A percentile compares a stretch with the other conserved stretches of the same genome.
Evolutionary conservation across 495 filamentous ascomycete genomes (phyloP).

Genomic region (Pseudotulostoma volvatum): DNA sequence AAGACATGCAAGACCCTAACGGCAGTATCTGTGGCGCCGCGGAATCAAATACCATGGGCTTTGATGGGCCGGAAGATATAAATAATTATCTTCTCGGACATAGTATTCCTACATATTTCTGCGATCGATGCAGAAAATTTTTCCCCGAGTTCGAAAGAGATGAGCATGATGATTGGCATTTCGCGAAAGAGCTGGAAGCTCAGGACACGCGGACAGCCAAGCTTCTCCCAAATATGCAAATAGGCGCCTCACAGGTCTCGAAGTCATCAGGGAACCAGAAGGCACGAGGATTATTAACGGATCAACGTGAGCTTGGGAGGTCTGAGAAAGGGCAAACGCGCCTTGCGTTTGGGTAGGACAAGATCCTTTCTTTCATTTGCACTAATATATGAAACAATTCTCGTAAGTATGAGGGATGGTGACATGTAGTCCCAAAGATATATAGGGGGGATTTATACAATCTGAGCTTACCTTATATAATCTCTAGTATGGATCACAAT

Average conservation of each 20-base stretch:
- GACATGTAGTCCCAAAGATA: too few relatives aligned
- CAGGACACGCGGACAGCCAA: slow-evolving; percentile 31
- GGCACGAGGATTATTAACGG: slow-evolving; percentile 3
- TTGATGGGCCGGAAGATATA: not conserved
- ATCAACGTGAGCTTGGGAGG: slow-evolving; percentile 26
- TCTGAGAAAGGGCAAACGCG: slow-evolving; percentile 64
- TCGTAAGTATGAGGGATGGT: too few relatives aligned
- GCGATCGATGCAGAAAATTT: slow-evolving; percentile 45
- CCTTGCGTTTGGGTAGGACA: slow-evolving; percentile 44
- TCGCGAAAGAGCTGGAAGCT: slow-evolving; percentile 69
- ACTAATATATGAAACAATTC: too few relatives aligned
- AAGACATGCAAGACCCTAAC: not conserved
- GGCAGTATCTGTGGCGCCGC: not conserved
- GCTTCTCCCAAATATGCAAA: slow-evolving; percentile 9
- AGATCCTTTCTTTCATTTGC: too few relatives aligned
- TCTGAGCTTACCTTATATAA: too few relatives aligned
- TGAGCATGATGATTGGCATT: slow-evolving; percentile 91
- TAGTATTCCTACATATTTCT: slow-evolving; percentile 27
- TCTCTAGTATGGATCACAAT: too few relatives aligned
- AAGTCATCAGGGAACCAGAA: slow-evolving; percentile 7
- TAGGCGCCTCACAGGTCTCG: slow-evolving; percentile 2
- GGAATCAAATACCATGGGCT: not conserved
- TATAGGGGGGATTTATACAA: too few relatives aligned
- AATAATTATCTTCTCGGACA: not conserved
- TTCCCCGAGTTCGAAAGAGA: slow-evolving; percentile 41